phyloP scores from a whole-genome alignment of 2,329 filamentous ascomycete species.

The Boeremia lycopersici region DNA sequence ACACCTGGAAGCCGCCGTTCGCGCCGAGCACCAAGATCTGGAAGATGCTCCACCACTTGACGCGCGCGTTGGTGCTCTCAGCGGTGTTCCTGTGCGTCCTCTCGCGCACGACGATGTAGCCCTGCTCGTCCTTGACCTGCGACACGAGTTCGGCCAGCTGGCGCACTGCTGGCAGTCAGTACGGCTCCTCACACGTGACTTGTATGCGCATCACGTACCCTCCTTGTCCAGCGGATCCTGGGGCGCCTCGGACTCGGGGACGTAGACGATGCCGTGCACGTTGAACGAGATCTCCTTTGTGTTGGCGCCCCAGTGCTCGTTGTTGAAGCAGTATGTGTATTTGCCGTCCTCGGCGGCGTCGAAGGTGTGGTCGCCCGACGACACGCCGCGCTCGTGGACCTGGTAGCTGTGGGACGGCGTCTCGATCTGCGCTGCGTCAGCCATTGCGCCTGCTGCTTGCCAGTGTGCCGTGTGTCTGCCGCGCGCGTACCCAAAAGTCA shows the following conservation, averaged over 20 bases:
- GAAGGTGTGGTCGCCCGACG: conserved; percentile 93
- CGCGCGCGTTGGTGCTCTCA: conserved; percentile 94
- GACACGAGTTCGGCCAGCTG: conserved; percentile 82
- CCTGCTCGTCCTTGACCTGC: conserved; percentile 97
- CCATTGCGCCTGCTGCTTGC: neutral
- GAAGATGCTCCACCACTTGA: conserved; percentile 99
- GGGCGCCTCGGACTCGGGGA: conserved; percentile 82
- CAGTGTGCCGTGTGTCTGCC: too few relatives aligned
- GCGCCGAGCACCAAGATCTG: conserved; percentile 87
- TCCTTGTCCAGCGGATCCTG: conserved; percentile 90
- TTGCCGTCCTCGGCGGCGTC: conserved; percentile 83
- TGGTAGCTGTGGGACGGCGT: conserved; percentile 78
- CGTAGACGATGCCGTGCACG: conserved; percentile 97
- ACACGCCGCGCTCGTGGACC: conserved; percentile 78
- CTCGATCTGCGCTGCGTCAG: conserved; percentile 64
- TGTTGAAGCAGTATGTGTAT: conserved; percentile 98
- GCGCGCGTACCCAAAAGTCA: conserved; percentile 84
- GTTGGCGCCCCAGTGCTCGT: conserved; percentile 95
- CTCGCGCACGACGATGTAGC: conserved; percentile 94
- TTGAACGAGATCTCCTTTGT: conserved; percentile 99
- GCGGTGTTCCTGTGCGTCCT: conserved; percentile 97
- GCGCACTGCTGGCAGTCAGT: conserved; percentile 64
- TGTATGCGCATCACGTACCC: conserved; percentile 60
- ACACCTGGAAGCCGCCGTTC: conserved; percentile 97
- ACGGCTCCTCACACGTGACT: neutral